Conservation (phyloP, 2,329 filamentous ascomycete species). For the Cladorrhinum sp. region DNA sequence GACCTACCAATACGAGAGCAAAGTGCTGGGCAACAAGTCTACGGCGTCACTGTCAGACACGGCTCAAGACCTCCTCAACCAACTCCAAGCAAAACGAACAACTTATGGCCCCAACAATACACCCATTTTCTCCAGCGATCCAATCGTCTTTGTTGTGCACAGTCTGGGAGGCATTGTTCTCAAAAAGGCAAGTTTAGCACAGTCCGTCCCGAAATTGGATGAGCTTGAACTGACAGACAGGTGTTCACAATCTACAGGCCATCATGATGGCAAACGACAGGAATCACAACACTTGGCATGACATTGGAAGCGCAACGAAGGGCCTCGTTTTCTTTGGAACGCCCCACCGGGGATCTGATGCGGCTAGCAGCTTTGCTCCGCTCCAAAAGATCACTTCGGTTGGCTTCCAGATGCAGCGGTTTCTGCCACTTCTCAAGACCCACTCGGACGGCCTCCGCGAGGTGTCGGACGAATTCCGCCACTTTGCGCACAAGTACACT, state of each 20-base stretch:
- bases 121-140: no score
- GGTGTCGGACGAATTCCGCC: slow-evolving; percentile 1
- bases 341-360: neutral
- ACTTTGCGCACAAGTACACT: neutral
- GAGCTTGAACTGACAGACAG: neutral
- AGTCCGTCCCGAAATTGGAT: neutral
- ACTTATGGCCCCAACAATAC: no score
- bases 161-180: slow-evolving; percentile 12
- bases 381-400: neutral
- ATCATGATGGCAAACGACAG: slow-evolving; percentile 4
- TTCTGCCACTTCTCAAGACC: neutral
- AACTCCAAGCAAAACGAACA: neutral
- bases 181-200: slow-evolving; percentile 4
- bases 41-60: neutral
- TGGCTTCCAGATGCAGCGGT: neutral
- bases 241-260: neutral
- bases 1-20: slow-evolving; percentile 12
- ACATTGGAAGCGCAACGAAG: slow-evolving; percentile 4
- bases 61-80: neutral
- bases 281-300: neutral
- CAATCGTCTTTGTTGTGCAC: slow-evolving; percentile 12
- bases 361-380: neutral
- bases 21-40: neutral
- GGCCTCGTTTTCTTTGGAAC: slow-evolving; percentile 9
- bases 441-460: neutral